Percentiles rank a stretch among this genome's conserved stretches.
Evolutionary conservation across 345 rosid species (phyloP).

Genomic region (Streptanthus diversifolius): DNA sequence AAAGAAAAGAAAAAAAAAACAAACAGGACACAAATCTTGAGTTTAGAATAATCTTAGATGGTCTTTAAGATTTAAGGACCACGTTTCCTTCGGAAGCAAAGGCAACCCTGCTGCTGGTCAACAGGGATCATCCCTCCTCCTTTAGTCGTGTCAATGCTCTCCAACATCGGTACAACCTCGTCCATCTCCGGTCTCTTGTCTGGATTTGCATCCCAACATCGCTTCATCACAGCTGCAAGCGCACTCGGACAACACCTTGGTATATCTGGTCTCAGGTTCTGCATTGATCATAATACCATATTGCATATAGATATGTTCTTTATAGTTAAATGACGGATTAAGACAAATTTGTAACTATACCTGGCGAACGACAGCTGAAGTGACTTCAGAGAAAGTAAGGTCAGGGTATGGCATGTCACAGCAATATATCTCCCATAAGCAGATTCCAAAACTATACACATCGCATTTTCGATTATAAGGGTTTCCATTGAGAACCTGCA

Average conservation of each 20-base stretch:
- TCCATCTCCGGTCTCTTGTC: conserved; percentile 98
- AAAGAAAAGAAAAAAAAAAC: background rate
- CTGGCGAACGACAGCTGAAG: conserved; percentile 96
- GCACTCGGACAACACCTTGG: conserved; percentile 96
- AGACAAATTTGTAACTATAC: conserved; percentile 31
- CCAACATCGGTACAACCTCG: conserved; percentile 87
- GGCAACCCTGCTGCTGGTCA: conserved; percentile 79
- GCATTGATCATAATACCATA: conserved; percentile 27
- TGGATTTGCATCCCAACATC: conserved; percentile 96
- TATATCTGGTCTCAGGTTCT: conserved; percentile 96
- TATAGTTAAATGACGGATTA: background rate
- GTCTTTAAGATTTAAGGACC: conserved; percentile 52
- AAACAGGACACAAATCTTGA: conserved; percentile 4
- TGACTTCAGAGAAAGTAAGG: conserved; percentile 92
- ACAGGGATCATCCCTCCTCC: conserved; percentile 97
- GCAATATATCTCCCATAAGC: conserved; percentile 97
- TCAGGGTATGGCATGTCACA: conserved; percentile 99
- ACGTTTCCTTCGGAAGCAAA: conserved; percentile 79
- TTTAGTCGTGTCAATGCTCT: conserved; percentile 78
- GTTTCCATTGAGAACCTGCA: conserved; percentile 91
- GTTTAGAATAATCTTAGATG: conserved; percentile 15
- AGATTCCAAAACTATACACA: conserved; percentile 94
- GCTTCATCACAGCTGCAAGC: conserved; percentile 85
- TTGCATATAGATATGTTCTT: background rate
- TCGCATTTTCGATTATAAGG: conserved; percentile 97